Evolutionary conservation across 257 asterid genomes (phyloP).

Genomic region (Nicotiana tomentosiformis): DNA sequence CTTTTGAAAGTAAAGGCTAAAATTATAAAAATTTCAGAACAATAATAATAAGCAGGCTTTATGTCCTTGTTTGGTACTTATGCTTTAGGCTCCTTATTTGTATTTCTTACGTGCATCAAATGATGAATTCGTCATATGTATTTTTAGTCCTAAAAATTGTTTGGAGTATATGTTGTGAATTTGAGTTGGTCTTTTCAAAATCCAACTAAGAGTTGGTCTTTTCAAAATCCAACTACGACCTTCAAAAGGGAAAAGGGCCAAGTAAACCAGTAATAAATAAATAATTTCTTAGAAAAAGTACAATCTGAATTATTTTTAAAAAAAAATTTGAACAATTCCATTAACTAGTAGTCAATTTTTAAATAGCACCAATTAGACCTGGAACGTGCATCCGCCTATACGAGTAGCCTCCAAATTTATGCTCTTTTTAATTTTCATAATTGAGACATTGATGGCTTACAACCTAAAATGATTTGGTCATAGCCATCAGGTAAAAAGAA

Average conservation of each 20-base stretch:
- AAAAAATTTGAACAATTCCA: neutral
- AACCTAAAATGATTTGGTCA: too few relatives aligned
- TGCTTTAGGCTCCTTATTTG: neutral
- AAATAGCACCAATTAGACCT: neutral
- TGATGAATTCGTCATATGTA: neutral
- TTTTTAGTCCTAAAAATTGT: neutral
- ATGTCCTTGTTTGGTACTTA: too few relatives aligned
- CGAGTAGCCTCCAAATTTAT: neutral
- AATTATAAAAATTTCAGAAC: too few relatives aligned
- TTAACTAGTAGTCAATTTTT: neutral
- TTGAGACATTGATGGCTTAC: too few relatives aligned
- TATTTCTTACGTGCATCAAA: neutral
- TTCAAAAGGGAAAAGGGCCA: neutral
- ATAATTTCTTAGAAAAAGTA: too few relatives aligned
- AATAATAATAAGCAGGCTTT: too few relatives aligned
- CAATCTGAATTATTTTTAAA: too few relatives aligned
- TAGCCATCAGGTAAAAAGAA: too few relatives aligned
- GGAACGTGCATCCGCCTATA: neutral
- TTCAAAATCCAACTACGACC: neutral
- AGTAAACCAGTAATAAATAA: neutral
- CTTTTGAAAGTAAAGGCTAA: too few relatives aligned
- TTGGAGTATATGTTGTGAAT: neutral
- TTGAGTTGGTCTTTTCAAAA: neutral
- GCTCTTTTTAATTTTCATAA: too few relatives aligned
- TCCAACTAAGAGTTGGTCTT: neutral